Conservation (phyloP, 768 basidiomycete species). For the Cystobasidium onofrii region DNA sequence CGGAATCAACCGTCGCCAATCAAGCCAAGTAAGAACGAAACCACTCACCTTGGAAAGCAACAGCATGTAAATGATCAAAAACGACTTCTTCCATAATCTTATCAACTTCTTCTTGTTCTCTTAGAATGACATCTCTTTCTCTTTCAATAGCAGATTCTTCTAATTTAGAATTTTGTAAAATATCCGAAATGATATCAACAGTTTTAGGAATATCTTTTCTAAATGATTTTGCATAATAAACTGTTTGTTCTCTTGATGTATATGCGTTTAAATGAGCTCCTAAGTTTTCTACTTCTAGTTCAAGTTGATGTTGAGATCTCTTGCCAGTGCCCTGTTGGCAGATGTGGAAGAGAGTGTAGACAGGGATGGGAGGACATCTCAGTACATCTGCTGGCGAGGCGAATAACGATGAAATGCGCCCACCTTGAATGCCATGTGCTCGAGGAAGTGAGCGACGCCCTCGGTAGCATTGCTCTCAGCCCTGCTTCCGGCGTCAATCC, state of each 20-base stretch:
- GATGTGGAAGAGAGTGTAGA: not conserved
- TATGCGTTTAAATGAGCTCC: conserved; percentile 97
- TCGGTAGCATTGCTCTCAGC: conserved; percentile 92
- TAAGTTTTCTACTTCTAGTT: conserved; percentile 94
- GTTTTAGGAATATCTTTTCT: conserved; percentile 80
- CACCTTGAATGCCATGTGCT: conserved; percentile 90
- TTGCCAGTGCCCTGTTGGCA: conserved; percentile 61
- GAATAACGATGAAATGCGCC: not conserved
- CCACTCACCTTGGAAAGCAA: conserved; percentile 84
- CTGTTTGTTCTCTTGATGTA: conserved; percentile 96
- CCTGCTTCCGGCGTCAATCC: conserved; percentile 96
- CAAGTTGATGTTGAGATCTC: conserved; percentile 78
- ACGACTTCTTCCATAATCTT: conserved; percentile 98
- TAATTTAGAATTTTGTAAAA: conserved; percentile 91
- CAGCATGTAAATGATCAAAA: conserved; percentile 92
- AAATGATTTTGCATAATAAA: conserved; percentile 98
- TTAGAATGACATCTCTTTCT: conserved; percentile 88
- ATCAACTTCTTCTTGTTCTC: conserved; percentile 98
- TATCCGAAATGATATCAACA: conserved; percentile 96
- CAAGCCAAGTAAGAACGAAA: too few species aligned
- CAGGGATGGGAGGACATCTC: not conserved
- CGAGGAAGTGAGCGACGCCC: conserved; percentile 96
- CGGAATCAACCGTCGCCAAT: too few species aligned
- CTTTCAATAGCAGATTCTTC: conserved; percentile 79
- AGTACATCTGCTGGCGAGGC: not conserved